A percentile compares a stretch with the other conserved stretches of the same genome.
Evolutionary conservation across 768 basidiomycete genomes (phyloP).

Genomic region (Suillus tomentosus): DNA sequence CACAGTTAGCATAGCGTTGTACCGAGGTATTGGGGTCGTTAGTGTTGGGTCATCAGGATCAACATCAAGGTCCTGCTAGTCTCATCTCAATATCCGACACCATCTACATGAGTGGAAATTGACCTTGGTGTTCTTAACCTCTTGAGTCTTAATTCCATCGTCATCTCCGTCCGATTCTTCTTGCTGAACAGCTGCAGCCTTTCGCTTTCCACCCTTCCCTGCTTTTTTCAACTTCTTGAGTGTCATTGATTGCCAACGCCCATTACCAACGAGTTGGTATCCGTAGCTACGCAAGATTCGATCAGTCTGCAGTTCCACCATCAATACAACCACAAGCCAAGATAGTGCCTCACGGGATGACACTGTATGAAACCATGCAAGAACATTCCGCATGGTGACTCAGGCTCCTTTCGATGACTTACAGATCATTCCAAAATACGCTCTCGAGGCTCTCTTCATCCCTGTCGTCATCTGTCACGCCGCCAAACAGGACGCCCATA

Average conservation of each 20-base stretch:
- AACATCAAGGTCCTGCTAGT: conserved; percentile 33
- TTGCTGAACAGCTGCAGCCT: conserved; percentile 26
- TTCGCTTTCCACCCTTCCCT: conserved; percentile 44
- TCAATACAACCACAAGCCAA: background rate
- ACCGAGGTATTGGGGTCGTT: conserved; percentile 69
- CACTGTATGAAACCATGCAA: background rate
- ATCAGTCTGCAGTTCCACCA: background rate
- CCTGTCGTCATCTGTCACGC: conserved; percentile 84
- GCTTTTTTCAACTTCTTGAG: conserved; percentile 64
- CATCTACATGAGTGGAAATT: background rate
- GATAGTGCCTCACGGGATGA: background rate
- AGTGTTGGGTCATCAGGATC: conserved; percentile 67
- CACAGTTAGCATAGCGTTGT: conserved; percentile 88
- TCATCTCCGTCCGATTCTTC: conserved; percentile 17
- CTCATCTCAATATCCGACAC: background rate
- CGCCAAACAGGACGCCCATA: conserved; percentile 83
- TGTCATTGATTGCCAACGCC: conserved; percentile 77
- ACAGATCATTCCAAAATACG: conserved; percentile 89
- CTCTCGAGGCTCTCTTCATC: conserved; percentile 84
- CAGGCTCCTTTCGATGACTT: conserved; percentile 21
- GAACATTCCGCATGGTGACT: background rate
- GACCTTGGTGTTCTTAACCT: conserved; percentile 18
- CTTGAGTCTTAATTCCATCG: conserved; percentile 24
- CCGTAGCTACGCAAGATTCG: conserved; percentile 55
- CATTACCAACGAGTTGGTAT: conserved; percentile 74